Conservation (phyloP, 129 eudicot genomes). For the Dittrichia graveolens region DNA sequence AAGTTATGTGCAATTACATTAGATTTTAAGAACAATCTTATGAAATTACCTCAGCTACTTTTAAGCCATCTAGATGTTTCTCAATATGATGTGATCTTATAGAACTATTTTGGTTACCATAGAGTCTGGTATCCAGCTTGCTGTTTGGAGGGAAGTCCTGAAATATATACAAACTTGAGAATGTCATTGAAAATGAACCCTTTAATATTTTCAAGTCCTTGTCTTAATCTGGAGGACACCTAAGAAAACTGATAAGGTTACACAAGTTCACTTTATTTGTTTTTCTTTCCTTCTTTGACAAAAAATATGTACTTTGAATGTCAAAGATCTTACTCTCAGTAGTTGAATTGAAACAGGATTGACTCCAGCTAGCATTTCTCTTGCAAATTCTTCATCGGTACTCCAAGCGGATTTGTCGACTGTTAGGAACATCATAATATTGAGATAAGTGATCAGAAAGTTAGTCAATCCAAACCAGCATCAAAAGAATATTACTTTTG, state of each 20-base stretch:
- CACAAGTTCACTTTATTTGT: too few species aligned
- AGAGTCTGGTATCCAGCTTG: slow-evolving; percentile 44
- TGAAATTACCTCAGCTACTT: slow-evolving; percentile 41
- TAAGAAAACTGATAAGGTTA: neutral
- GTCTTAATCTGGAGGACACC: neutral
- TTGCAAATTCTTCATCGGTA: slow-evolving; percentile 67
- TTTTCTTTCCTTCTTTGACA: too few species aligned
- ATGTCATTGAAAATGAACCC: neutral
- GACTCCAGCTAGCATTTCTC: slow-evolving; percentile 64
- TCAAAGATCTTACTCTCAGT: slow-evolving; percentile 53
- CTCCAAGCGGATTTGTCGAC: slow-evolving; percentile 60
- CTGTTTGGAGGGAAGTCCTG: slow-evolving; percentile 66
- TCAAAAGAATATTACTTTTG: neutral
- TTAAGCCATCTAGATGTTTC: slow-evolving; percentile 41
- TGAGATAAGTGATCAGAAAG: neutral
- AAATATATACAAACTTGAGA: neutral
- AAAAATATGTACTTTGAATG: too few species aligned
- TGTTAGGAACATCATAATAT: slow-evolving; percentile 18
- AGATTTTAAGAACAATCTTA: neutral
- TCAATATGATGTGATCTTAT: slow-evolving; percentile 40
- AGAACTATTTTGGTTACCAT: slow-evolving; percentile 53
- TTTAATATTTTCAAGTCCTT: neutral
- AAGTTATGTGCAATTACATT: neutral
- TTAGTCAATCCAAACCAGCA: too few species aligned
- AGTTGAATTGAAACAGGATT: slow-evolving; percentile 54